Percentiles rank a stretch among this genome's conserved stretches.
Evolutionary conservation across 2,329 filamentous ascomycete genomes (phyloP).

Genomic region (Kalmusia sp.): DNA sequence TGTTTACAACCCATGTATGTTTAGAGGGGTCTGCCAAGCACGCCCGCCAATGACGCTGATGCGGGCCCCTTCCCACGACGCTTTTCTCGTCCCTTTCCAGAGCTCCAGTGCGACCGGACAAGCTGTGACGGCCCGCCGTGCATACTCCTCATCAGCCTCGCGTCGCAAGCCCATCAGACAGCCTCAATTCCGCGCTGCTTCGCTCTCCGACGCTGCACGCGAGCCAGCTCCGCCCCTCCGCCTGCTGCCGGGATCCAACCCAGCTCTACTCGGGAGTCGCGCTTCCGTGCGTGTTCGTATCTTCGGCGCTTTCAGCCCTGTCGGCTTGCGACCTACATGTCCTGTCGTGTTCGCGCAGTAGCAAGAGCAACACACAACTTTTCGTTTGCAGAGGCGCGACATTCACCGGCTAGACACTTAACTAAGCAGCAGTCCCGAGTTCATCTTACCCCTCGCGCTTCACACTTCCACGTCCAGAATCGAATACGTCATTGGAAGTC

Average conservation of each 20-base stretch:
- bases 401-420: slow-evolving; percentile 15
- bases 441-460: slow-evolving; percentile 21
- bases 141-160: not conserved
- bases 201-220: slow-evolving; percentile 2
- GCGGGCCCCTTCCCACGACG: not conserved
- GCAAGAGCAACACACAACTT: slow-evolving; percentile 19
- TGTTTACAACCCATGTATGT: not conserved
- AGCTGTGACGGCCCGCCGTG: not conserved
- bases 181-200: not conserved
- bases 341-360: slow-evolving; percentile 27
- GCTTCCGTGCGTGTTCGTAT: not conserved
- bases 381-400: slow-evolving; percentile 15
- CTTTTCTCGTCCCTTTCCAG: not conserved
- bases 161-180: not conserved
- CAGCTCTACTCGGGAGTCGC: not conserved
- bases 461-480: slow-evolving; percentile 9
- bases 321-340: slow-evolving; percentile 30
- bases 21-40: slow-evolving; percentile 5
- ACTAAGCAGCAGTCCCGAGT: slow-evolving; percentile 19
- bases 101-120: not conserved
- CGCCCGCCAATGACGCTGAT: slow-evolving; percentile 1
- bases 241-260: not conserved
- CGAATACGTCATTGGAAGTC: slow-evolving; percentile 19
- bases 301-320: slow-evolving; percentile 15
- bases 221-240: slow-evolving; percentile 1